Conservation (phyloP, 257 asterid genomes). For the Plectranthus barbatus region DNA sequence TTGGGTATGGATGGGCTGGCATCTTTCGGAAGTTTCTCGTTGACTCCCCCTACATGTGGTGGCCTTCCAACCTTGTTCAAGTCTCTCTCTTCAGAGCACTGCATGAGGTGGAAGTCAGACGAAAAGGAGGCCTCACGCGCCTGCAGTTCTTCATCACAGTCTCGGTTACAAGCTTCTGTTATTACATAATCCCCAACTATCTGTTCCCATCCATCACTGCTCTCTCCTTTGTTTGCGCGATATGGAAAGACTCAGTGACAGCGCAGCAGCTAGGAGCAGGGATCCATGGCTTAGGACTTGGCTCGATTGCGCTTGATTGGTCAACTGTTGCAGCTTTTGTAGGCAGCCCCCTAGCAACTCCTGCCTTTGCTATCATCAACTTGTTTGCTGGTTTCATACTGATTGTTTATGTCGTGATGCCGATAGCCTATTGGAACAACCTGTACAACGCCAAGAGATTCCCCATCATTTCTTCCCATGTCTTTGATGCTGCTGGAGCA, state of each 20-base stretch:
- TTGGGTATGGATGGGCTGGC: slow-evolving; percentile 79
- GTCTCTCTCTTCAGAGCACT: slow-evolving; percentile 68
- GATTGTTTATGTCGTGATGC: slow-evolving; percentile 31
- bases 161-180: slow-evolving; percentile 51
- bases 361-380: slow-evolving; percentile 60
- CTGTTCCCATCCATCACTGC: slow-evolving; percentile 56
- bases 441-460: slow-evolving; percentile 37
- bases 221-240: slow-evolving; percentile 57
- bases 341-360: slow-evolving; percentile 67
- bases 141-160: slow-evolving; percentile 56
- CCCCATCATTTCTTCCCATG: slow-evolving; percentile 50
- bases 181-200: slow-evolving; percentile 54
- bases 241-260: slow-evolving; percentile 52
- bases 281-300: slow-evolving; percentile 44
- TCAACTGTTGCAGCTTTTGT: slow-evolving; percentile 49
- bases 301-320: slow-evolving; percentile 62
- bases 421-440: slow-evolving; percentile 54
- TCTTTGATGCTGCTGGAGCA: slow-evolving; percentile 46
- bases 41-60: slow-evolving; percentile 82
- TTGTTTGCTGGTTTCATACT: slow-evolving; percentile 47
- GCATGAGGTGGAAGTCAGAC: slow-evolving; percentile 45
- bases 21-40: slow-evolving; percentile 52
- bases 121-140: slow-evolving; percentile 55
- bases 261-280: slow-evolving; percentile 62
- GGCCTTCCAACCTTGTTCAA: slow-evolving; percentile 71